Evolutionary conservation across 129 eudicot species (phyloP).

Genomic region (Flaveria sonorensis): DNA sequence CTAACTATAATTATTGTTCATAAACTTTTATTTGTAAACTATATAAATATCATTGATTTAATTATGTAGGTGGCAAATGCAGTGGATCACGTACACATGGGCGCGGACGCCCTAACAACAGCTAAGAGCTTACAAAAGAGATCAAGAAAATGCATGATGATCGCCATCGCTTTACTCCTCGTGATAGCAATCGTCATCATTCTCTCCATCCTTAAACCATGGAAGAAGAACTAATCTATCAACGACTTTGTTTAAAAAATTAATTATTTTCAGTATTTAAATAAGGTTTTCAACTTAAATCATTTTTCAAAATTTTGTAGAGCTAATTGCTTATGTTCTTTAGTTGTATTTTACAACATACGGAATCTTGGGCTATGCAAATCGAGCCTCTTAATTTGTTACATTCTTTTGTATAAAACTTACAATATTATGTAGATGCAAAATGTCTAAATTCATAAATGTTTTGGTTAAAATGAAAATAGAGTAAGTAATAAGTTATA

Average conservation of each 20-base stretch:
- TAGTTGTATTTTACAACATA: too few relatives aligned
- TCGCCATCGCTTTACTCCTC: constrained; percentile 57
- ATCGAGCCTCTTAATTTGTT: too few relatives aligned
- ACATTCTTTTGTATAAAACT: too few relatives aligned
- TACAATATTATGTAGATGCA: too few relatives aligned
- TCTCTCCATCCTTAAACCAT: constrained; percentile 78
- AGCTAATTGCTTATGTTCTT: not conserved
- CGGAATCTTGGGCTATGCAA: too few relatives aligned
- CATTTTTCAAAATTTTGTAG: not conserved
- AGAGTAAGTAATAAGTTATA: too few relatives aligned
- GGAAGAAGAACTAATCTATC: constrained; percentile 51
- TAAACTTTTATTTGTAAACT: too few relatives aligned
- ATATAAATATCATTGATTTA: too few relatives aligned
- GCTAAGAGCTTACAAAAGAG: constrained; percentile 79
- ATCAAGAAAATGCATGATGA: constrained; percentile 87
- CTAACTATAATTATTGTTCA: too few relatives aligned
- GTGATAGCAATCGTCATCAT: constrained; percentile 60
- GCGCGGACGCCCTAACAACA: constrained; percentile 68
- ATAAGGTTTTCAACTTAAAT: constrained; percentile 11
- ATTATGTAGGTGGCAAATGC: constrained; percentile 68
- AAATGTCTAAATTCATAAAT: too few relatives aligned
- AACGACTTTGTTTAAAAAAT: too few relatives aligned
- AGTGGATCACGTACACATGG: constrained; percentile 80
- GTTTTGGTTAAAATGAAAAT: too few relatives aligned
- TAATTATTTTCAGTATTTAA: constrained; percentile 6